Conservation (phyloP, 2,329 filamentous ascomycete species). For the Diaporthe citriasiana region DNA sequence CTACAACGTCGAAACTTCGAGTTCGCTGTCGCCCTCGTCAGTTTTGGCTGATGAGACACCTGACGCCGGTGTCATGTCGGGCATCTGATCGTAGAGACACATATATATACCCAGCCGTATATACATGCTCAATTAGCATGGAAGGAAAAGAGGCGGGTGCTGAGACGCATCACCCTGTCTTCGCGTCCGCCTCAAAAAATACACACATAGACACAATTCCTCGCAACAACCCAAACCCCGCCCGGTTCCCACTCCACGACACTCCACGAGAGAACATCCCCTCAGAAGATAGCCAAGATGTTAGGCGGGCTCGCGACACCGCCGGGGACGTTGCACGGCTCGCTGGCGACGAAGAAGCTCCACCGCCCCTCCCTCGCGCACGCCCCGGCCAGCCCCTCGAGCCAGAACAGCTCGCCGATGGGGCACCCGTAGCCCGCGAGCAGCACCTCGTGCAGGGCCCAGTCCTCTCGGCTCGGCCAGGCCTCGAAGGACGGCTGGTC, state of each 20-base stretch:
- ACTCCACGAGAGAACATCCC: background rate
- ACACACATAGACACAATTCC: background rate
- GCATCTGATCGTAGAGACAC: background rate
- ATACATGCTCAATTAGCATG: background rate
- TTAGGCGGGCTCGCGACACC: slow-evolving; percentile 50
- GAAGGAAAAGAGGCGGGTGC: background rate
- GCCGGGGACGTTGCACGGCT: slow-evolving; percentile 60
- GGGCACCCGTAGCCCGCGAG: slow-evolving; percentile 64
- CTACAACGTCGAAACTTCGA: too few species aligned
- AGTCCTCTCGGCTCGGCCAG: slow-evolving; percentile 50
- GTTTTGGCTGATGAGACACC: background rate
- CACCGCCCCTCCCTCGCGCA: slow-evolving; percentile 56
- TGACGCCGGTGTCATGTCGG: background rate
- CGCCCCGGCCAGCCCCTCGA: slow-evolving; percentile 59
- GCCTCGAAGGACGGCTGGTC: slow-evolving; percentile 59
- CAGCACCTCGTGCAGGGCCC: slow-evolving; percentile 60
- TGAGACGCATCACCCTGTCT: too few species aligned
- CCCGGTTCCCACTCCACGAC: background rate
- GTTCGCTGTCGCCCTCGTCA: background rate
- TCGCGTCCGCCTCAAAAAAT: background rate
- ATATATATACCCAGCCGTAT: background rate
- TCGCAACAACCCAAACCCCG: background rate
- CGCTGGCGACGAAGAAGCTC: slow-evolving; percentile 63
- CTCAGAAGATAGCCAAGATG: slow-evolving; percentile 40
- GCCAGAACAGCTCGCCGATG: slow-evolving; percentile 65